These are phyloP conservation scores for Pyrus bretschneideri DNA, from an alignment of 306 rosid genomes.

Conservation along the genomic window DNA sequence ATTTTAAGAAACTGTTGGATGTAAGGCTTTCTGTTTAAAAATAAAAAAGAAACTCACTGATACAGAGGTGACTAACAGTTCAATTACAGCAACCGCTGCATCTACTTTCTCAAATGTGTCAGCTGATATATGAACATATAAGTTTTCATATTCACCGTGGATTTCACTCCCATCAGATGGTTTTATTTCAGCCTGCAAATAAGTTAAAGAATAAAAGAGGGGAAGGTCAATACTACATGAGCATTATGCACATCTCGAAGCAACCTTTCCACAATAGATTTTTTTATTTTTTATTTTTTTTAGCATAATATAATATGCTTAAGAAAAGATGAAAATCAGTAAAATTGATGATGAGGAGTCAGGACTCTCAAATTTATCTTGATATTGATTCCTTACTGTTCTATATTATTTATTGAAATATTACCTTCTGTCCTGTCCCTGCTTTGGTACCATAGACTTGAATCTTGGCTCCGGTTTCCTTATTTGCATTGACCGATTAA, in stretches of 20 bases:
- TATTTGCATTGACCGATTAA: slow-evolving; percentile 10
- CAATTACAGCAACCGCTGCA: slow-evolving; percentile 77
- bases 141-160: slow-evolving; percentile 54
- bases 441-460: slow-evolving; percentile 61
- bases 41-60: slow-evolving; percentile 55
- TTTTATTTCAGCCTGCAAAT: slow-evolving; percentile 58
- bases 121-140: slow-evolving; percentile 63
- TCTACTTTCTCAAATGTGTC: slow-evolving; percentile 89
- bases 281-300: too few species aligned
- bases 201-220: slow-evolving; percentile 11
- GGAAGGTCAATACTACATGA: background rate
- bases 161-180: slow-evolving; percentile 44
- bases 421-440: slow-evolving; percentile 67
- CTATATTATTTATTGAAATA: background rate
- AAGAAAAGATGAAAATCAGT: background rate
- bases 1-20: background rate
- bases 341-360: background rate
- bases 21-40: slow-evolving; percentile 2
- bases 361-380: background rate
- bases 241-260: background rate
- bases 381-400: background rate
- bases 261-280: background rate
- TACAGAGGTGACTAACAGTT: slow-evolving; percentile 66
- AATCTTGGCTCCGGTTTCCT: slow-evolving; percentile 93
- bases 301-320: background rate